Evolutionary conservation across 2,329 filamentous ascomycete genomes (phyloP).

Genomic region (Stemphylium vesicarium): DNA sequence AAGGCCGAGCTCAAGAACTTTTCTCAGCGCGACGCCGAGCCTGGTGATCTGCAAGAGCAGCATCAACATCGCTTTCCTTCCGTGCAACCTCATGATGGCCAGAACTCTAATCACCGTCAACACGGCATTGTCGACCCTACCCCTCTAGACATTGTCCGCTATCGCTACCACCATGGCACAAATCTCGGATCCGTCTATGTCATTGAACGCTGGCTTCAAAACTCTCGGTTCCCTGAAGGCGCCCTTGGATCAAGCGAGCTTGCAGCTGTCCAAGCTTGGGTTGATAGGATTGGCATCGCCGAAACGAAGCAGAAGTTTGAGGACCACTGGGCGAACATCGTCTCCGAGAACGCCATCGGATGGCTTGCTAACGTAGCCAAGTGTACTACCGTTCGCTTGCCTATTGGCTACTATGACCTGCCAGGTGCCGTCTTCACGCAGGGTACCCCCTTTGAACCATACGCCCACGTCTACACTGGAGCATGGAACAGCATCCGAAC

Average conservation of each 20-base stretch:
- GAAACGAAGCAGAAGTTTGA: conserved; percentile 60
- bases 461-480: conserved; percentile 57
- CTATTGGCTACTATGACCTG: conserved; percentile 66
- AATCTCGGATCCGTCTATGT: conserved; percentile 67
- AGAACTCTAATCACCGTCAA: conserved; percentile 10
- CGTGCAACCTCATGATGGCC: background rate
- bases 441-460: conserved; percentile 60
- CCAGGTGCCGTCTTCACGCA: conserved; percentile 57
- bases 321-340: conserved; percentile 59
- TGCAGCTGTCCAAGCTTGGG: conserved; percentile 57
- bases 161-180: conserved; percentile 65
- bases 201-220: conserved; percentile 65
- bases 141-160: conserved; percentile 55
- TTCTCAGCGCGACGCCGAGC: conserved; percentile 10
- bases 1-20: conserved; percentile 32
- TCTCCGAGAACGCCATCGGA: conserved; percentile 59
- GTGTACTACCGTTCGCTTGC: conserved; percentile 65
- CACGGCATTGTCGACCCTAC: conserved; percentile 49
- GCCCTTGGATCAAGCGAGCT: conserved; percentile 58
- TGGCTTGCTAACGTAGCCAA: conserved; percentile 61
- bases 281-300: conserved; percentile 56
- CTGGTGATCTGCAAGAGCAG: background rate
- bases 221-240: conserved; percentile 56
- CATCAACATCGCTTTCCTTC: conserved; percentile 6
- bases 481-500: conserved; percentile 61